Evolutionary conservation across 2,329 filamentous ascomycete genomes (phyloP).

Genomic region (Trichoderma harzianum): DNA sequence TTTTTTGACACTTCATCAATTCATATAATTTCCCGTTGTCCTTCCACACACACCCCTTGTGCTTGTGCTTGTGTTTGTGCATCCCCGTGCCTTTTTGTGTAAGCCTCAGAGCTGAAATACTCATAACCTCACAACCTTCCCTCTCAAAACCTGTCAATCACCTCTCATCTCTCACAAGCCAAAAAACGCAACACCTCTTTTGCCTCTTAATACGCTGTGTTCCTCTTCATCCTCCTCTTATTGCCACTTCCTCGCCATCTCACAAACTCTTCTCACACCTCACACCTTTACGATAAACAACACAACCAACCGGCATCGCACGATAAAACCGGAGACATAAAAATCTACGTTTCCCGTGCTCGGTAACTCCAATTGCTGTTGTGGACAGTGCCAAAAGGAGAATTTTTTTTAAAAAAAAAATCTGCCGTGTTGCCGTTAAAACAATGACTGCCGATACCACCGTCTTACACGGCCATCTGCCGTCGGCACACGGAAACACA

Average conservation of each 20-base stretch:
- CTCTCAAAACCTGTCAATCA: not conserved
- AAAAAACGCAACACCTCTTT: not conserved
- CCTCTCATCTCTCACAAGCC: not conserved
- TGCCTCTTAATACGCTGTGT: not conserved
- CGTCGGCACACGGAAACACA: slow-evolving; percentile 11
- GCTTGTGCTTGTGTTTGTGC: not conserved
- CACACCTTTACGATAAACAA: not conserved
- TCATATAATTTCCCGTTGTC: slow-evolving; percentile 1
- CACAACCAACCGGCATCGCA: not conserved
- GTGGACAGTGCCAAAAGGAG: not conserved
- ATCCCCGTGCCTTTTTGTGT: not conserved
- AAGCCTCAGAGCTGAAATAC: not conserved
- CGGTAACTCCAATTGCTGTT: not conserved
- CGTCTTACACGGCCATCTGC: slow-evolving; percentile 13
- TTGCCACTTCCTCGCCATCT: not conserved
- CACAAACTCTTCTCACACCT: not conserved
- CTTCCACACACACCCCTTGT: not conserved
- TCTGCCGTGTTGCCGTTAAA: slow-evolving; percentile 5
- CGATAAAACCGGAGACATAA: not conserved
- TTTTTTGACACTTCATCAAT: slow-evolving; percentile 15
- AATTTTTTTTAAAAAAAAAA: not conserved
- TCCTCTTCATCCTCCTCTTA: not conserved
- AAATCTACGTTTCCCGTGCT: not conserved
- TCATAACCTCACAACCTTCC: not conserved
- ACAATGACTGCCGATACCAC: slow-evolving; percentile 14